Evolutionary conservation across 108 stramenopile species (phyloP).

Genomic region (Tribonema minus): DNA sequence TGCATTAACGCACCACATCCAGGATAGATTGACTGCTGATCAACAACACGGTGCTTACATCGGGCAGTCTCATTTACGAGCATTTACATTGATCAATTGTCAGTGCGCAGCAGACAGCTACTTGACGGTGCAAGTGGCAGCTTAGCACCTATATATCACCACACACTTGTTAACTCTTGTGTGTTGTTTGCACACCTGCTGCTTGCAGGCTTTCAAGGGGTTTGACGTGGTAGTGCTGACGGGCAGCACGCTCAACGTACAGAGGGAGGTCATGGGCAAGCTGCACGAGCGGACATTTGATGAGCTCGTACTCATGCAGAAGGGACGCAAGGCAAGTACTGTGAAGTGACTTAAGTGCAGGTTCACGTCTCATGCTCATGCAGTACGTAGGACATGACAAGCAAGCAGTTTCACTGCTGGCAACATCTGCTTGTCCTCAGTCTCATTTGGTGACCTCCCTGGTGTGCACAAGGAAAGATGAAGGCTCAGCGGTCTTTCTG

Average conservation of each 20-base stretch:
- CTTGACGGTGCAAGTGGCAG: too few relatives aligned
- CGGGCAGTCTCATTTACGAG: too few relatives aligned
- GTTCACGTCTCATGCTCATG: neutral
- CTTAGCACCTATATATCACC: too few relatives aligned
- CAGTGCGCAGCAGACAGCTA: too few relatives aligned
- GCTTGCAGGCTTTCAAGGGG: constrained; percentile 25
- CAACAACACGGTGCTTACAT: too few relatives aligned
- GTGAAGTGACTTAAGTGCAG: neutral
- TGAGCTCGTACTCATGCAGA: constrained; percentile 20
- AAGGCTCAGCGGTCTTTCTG: too few relatives aligned
- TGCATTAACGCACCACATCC: too few relatives aligned
- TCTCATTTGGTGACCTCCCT: neutral
- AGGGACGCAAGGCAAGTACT: constrained; percentile 15
- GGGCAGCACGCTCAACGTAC: constrained; percentile 37
- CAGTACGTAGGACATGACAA: neutral
- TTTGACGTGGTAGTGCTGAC: constrained; percentile 35
- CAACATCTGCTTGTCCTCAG: neutral
- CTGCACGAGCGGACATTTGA: constrained; percentile 38
- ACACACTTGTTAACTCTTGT: too few relatives aligned
- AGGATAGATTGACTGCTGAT: too few relatives aligned
- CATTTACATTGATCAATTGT: too few relatives aligned
- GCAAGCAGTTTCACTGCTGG: neutral
- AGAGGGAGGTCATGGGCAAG: constrained; percentile 22
- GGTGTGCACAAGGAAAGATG: neutral
- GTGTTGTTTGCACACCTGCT: too few relatives aligned